These are phyloP conservation scores for Psilocybe mexicana DNA, from an alignment of 1,284 basidiomycete genomes.

Conservation along the genomic window DNA sequence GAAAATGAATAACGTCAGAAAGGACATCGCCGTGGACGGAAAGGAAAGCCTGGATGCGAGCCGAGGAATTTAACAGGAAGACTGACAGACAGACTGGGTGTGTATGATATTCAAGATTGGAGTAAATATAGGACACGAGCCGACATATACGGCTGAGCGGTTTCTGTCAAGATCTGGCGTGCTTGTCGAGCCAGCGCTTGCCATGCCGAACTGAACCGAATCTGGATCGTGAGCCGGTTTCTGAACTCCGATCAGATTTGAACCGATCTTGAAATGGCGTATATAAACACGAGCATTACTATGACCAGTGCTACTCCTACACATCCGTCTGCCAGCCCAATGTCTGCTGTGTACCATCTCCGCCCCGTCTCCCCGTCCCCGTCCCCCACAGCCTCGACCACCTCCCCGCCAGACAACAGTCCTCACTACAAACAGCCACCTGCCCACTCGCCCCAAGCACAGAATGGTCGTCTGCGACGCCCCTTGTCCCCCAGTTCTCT, in stretches of 20 bases:
- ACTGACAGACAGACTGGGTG: slow-evolving; percentile 8
- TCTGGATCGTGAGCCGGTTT: slow-evolving; percentile 32
- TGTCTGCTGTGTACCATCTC: slow-evolving; percentile 44
- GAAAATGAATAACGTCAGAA: neutral
- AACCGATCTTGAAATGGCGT: slow-evolving; percentile 16
- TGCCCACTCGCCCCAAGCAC: slow-evolving; percentile 23
- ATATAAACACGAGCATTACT: slow-evolving; percentile 27
- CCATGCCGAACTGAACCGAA: slow-evolving; percentile 19
- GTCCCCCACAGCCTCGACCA: slow-evolving; percentile 36
- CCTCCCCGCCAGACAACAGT: slow-evolving; percentile 33
- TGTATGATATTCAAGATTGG: neutral
- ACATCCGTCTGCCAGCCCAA: slow-evolving; percentile 20
- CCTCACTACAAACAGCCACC: slow-evolving; percentile 30
- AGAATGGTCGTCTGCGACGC: slow-evolving; percentile 32
- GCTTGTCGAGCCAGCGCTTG: slow-evolving; percentile 6
- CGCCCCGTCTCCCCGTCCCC: slow-evolving; percentile 47
- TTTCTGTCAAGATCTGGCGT: slow-evolving; percentile 31
- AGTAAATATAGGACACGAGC: neutral
- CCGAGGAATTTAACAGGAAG: neutral
- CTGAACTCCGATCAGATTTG: slow-evolving; percentile 18
- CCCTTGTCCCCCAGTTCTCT: slow-evolving; percentile 54
- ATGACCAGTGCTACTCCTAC: slow-evolving; percentile 15
- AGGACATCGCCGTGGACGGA: neutral
- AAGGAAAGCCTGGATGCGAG: too few species aligned
- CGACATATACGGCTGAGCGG: slow-evolving; percentile 28